Conservation (phyloP, 2,329 filamentous ascomycete species). For the Akanthomyces uredinophilus region DNA sequence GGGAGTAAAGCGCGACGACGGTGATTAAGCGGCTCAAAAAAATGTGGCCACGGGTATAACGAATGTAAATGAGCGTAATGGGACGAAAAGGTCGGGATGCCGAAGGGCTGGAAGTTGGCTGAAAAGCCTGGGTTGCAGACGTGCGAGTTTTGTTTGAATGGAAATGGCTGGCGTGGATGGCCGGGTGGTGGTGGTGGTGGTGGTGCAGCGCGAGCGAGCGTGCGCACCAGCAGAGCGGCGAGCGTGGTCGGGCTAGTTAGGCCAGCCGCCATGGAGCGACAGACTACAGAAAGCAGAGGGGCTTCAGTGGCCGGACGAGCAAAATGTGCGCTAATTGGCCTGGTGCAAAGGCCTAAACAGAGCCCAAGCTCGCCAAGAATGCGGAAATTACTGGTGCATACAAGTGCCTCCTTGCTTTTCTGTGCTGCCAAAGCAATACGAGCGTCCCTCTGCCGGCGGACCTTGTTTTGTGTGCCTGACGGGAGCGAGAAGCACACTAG, state of each 20-base stretch:
- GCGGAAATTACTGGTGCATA: conserved; percentile 32
- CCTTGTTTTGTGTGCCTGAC: conserved; percentile 13
- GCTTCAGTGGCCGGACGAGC: not conserved
- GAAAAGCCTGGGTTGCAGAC: not conserved
- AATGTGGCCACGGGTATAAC: conserved; percentile 1
- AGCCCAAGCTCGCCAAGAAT: conserved; percentile 21
- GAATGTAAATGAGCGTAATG: conserved; percentile 9
- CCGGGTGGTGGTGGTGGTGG: not conserved
- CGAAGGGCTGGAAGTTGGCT: conserved; percentile 12
- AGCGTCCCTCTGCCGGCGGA: conserved; percentile 20
- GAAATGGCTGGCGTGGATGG: conserved; percentile 3
- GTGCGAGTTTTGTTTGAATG: conserved; percentile 12
- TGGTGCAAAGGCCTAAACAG: not conserved
- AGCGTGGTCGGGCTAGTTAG: not conserved
- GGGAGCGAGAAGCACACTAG: not conserved
- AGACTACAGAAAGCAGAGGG: not conserved
- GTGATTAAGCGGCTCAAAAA: not conserved
- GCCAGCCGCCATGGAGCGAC: not conserved
- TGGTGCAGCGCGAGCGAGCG: not conserved
- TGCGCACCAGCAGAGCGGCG: not conserved
- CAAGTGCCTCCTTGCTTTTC: not conserved
- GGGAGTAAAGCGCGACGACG: not conserved
- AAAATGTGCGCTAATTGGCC: not conserved
- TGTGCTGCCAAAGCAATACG: not conserved
- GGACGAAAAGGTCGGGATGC: conserved; percentile 7